Conservation (phyloP, 148 eudicot genomes). For the Diospyros kaki region DNA sequence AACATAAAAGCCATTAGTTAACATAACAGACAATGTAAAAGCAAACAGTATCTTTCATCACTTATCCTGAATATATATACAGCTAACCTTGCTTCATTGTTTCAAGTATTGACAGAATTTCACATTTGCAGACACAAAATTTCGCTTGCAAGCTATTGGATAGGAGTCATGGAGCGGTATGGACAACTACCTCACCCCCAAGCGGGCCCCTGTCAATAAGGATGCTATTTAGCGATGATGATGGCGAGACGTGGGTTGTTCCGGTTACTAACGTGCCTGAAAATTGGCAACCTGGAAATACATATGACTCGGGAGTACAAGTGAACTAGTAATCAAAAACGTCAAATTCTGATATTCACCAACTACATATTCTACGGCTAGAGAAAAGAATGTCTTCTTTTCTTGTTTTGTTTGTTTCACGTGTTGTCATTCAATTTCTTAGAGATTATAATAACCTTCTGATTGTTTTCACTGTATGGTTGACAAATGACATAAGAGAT, state of each 20-base stretch:
- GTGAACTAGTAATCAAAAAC: conserved; percentile 18
- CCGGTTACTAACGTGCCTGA: conserved; percentile 56
- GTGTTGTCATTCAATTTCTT: neutral
- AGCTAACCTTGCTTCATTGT: neutral
- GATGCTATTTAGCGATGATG: conserved; percentile 67
- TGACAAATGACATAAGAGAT: neutral
- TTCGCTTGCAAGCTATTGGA: conserved; percentile 64
- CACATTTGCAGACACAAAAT: conserved; percentile 44
- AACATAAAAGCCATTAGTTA: neutral
- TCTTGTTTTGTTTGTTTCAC: neutral
- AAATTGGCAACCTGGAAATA: conserved; percentile 64
- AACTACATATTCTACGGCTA: neutral
- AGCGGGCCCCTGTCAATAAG: conserved; percentile 55
- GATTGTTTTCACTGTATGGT: neutral
- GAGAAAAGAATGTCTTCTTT: neutral
- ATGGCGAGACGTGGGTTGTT: conserved; percentile 57
- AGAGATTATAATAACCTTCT: neutral
- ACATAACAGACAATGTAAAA: neutral
- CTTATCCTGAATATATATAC: neutral
- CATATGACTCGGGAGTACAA: conserved; percentile 80
- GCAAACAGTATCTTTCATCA: neutral
- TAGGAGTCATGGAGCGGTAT: conserved; percentile 70
- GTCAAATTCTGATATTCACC: neutral
- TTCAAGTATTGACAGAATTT: neutral
- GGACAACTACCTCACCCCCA: conserved; percentile 69